Evolutionary conservation across 2,329 filamentous ascomycete species (phyloP).

Genomic region (Xylariaceae sp.): DNA sequence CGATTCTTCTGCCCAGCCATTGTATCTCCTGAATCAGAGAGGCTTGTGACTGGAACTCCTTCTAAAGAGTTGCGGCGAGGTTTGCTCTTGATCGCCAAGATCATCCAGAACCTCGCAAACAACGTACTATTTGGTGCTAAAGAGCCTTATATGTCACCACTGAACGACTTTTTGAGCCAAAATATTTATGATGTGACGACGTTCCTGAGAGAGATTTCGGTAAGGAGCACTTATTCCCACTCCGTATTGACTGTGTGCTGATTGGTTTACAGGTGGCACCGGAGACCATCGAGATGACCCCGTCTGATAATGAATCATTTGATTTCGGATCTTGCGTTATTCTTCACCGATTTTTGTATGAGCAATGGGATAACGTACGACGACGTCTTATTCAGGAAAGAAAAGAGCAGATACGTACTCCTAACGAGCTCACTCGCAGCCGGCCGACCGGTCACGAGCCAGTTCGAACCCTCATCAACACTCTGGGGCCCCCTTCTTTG

Average conservation of each 20-base stretch:
- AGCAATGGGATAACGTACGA: constrained; percentile 65
- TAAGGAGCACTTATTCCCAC: constrained; percentile 32
- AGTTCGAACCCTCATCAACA: constrained; percentile 57
- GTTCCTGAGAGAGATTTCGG: constrained; percentile 63
- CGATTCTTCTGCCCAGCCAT: constrained; percentile 70
- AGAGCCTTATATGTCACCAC: constrained; percentile 66
- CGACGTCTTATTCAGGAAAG: constrained; percentile 59
- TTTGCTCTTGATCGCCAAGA: constrained; percentile 63
- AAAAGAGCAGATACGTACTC: constrained; percentile 50
- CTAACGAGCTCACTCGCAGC: constrained; percentile 47
- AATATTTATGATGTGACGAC: constrained; percentile 64
- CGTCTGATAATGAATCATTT: constrained; percentile 46
- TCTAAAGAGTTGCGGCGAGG: constrained; percentile 66
- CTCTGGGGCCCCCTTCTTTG: constrained; percentile 61
- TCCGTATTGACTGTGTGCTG: constrained; percentile 8
- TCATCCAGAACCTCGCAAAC: constrained; percentile 66
- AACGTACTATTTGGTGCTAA: constrained; percentile 68
- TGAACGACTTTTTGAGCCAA: constrained; percentile 63
- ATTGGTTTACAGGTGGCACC: constrained; percentile 41
- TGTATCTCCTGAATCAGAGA: constrained; percentile 63
- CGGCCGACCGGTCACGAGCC: constrained; percentile 55
- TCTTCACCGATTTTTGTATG: constrained; percentile 63
- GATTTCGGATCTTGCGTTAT: constrained; percentile 68
- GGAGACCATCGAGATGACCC: constrained; percentile 38
- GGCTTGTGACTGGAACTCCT: constrained; percentile 54